These are phyloP conservation scores for Paragyromitra xinjiangensis DNA, from an alignment of 495 filamentous ascomycete genomes.

Conservation along the genomic window DNA sequence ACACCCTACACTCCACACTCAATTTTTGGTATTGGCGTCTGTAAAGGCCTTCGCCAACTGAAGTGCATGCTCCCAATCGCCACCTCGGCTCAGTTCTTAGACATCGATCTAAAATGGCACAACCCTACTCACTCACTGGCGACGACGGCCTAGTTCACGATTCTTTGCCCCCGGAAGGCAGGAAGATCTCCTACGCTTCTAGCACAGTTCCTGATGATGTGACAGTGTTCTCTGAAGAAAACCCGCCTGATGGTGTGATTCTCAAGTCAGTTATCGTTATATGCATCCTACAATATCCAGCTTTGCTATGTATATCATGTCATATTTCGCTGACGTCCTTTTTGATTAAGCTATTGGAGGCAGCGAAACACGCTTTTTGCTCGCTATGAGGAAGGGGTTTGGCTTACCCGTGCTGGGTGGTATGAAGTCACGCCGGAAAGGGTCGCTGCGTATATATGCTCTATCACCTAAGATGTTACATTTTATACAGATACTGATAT, in stretches of 20 bases:
- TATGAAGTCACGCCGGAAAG: slow-evolving; percentile 95
- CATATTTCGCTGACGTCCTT: not conserved
- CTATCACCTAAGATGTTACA: not conserved
- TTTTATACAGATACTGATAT: slow-evolving; percentile 2
- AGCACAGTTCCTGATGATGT: slow-evolving; percentile 22
- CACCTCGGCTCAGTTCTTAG: no score
- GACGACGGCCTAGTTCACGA: not conserved
- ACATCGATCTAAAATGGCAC: not conserved
- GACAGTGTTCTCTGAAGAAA: slow-evolving; percentile 27
- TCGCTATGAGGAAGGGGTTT: slow-evolving; percentile 81
- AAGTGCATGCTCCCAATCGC: no score
- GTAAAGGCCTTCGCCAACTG: no score
- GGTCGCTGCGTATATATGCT: slow-evolving; percentile 74
- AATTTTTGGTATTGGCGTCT: no score
- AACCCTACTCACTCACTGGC: not conserved
- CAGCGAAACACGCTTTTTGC: slow-evolving; percentile 87
- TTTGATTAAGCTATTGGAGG: slow-evolving; percentile 70
- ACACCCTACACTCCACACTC: no score
- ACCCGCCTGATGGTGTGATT: slow-evolving; percentile 30
- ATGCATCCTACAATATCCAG: not conserved
- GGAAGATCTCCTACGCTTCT: not conserved
- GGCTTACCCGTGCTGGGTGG: slow-evolving; percentile 92
- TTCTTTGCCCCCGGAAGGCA: not conserved
- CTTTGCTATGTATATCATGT: not conserved
- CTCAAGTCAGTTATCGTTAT: slow-evolving; percentile 20